Conservation (phyloP, 192 early-diverging fungal genomes). For the Fimicolochytrium jonesii region DNA sequence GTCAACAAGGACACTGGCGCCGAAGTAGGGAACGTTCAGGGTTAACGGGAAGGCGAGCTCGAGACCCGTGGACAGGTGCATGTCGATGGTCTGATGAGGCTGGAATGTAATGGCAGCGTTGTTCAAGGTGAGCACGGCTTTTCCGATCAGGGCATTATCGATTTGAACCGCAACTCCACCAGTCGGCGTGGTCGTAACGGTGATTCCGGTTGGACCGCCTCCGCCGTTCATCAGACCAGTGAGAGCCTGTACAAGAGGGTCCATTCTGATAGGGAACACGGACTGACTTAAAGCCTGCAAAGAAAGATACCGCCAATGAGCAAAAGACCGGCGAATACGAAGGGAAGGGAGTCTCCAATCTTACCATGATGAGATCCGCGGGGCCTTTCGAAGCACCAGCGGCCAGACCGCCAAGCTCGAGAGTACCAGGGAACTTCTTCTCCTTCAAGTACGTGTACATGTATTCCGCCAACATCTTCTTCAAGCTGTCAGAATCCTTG, state of each 20-base stretch:
- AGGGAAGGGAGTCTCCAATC: no score
- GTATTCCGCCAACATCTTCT: slow-evolving; percentile 6
- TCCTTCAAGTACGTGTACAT: neutral
- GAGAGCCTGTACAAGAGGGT: slow-evolving; percentile 13
- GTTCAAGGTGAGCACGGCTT: slow-evolving; percentile 14
- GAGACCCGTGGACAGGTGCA: neutral
- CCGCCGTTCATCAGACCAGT: no score
- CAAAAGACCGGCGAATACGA: neutral
- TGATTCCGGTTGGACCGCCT: no score
- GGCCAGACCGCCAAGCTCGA: slow-evolving; percentile 3
- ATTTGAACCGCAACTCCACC: slow-evolving; percentile 5
- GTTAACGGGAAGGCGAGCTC: slow-evolving; percentile 20
- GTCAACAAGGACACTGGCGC: slow-evolving; percentile 17
- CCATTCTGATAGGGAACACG: slow-evolving; percentile 1
- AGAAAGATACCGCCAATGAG: neutral
- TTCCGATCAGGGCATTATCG: neutral
- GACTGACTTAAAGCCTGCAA: slow-evolving; percentile 7
- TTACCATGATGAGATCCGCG: neutral
- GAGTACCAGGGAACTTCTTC: slow-evolving; percentile 16
- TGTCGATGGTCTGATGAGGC: slow-evolving; percentile 2
- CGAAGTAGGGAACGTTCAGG: slow-evolving; percentile 24
- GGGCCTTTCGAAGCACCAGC: slow-evolving; percentile 4
- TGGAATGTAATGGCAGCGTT: slow-evolving; percentile 13
- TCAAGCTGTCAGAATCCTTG: slow-evolving; percentile 17
- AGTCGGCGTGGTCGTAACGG: slow-evolving; percentile 6